These are phyloP conservation scores for Glutinoglossum americanum DNA, from an alignment of 495 filamentous ascomycete genomes.

Conservation along the genomic window DNA sequence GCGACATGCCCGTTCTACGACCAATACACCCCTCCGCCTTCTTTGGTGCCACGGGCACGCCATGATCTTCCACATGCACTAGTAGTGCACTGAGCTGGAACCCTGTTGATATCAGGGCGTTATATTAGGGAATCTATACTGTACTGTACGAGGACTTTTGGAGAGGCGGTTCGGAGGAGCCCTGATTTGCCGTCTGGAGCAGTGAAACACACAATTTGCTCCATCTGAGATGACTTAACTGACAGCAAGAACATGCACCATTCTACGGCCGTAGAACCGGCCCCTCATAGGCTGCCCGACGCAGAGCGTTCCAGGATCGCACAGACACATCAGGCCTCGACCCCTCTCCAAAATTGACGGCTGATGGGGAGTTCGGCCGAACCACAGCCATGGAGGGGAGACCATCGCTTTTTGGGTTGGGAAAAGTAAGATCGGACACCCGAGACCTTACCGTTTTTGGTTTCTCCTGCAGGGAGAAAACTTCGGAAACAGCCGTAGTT, in stretches of 20 bases:
- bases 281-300: background rate
- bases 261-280: background rate
- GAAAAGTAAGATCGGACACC: background rate
- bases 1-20: background rate
- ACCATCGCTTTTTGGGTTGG: background rate
- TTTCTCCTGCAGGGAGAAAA: background rate
- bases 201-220: too few species aligned
- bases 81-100: background rate
- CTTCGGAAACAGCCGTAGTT: background rate
- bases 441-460: background rate
- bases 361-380: background rate
- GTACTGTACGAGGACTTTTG: too few species aligned
- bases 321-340: slow-evolving; percentile 1
- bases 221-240: too few species aligned
- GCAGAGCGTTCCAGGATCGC: background rate
- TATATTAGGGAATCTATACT: too few species aligned
- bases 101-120: background rate
- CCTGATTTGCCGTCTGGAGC: too few species aligned
- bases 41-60: background rate
- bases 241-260: too few species aligned
- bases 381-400: background rate
- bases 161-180: too few species aligned
- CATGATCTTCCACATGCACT: background rate
- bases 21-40: background rate
- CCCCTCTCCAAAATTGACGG: background rate